A percentile compares a stretch with the other conserved stretches of the same genome.
phyloP scores from a whole-genome alignment of 441 rosid species.

The Pelargonium cotyledonis region DNA sequence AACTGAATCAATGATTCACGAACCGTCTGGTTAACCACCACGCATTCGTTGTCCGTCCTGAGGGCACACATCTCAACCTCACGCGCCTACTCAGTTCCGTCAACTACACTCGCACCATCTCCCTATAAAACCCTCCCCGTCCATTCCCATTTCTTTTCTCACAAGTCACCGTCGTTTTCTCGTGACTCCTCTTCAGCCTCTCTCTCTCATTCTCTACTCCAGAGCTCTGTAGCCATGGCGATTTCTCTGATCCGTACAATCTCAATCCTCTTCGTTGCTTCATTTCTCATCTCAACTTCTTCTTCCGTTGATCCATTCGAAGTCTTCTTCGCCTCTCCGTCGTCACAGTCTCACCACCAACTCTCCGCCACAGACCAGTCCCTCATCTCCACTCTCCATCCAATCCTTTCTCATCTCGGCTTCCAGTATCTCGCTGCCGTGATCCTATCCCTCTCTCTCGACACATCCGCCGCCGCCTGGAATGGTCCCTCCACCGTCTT shows the following conservation, averaged over 20 bases:
- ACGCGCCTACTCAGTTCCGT: background rate
- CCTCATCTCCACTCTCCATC: constrained; percentile 27
- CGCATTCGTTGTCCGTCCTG: background rate
- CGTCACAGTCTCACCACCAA: background rate
- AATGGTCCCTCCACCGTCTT: constrained; percentile 56
- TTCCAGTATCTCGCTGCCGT: constrained; percentile 46
- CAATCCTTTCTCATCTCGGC: constrained; percentile 56
- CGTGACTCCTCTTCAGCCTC: background rate
- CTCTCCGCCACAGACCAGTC: background rate
- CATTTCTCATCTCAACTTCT: background rate
- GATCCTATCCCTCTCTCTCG: constrained; percentile 31
- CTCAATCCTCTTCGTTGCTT: background rate
- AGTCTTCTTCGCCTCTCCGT: background rate
- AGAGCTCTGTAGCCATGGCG: background rate
- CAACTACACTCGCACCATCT: too few relatives aligned
- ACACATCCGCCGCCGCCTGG: constrained; percentile 30
- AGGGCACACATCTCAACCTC: background rate
- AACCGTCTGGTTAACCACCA: background rate
- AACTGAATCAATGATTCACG: background rate
- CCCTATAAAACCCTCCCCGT: too few relatives aligned
- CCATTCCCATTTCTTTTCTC: too few relatives aligned
- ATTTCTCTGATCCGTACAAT: background rate
- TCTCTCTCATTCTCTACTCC: background rate
- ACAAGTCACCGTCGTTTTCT: too few relatives aligned
- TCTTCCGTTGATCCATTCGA: background rate